phyloP scores from a whole-genome alignment of 2,329 filamentous ascomycete species.

The Colletotrichum truncatum region DNA sequence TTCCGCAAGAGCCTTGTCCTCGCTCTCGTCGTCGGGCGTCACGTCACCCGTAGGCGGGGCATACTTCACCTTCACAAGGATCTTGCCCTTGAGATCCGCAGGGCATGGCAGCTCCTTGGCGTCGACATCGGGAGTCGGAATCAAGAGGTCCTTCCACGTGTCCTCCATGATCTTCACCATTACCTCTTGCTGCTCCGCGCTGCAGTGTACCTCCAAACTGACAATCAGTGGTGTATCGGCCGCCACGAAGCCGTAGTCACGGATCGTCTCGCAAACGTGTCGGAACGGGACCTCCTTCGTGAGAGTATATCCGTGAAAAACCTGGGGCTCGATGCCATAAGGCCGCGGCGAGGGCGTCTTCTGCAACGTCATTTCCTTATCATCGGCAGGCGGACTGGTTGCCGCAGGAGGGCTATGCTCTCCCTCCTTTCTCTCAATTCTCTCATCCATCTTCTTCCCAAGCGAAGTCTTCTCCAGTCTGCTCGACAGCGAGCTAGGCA shows the following conservation, averaged over 20 bases:
- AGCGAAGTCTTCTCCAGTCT: slow-evolving; percentile 59
- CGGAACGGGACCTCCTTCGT: slow-evolving; percentile 91
- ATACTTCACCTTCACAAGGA: slow-evolving; percentile 86
- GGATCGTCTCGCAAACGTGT: slow-evolving; percentile 83
- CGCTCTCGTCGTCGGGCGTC: slow-evolving; percentile 44
- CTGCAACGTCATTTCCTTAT: slow-evolving; percentile 1
- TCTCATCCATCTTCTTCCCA: slow-evolving; percentile 50
- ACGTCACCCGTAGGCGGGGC: slow-evolving; percentile 52
- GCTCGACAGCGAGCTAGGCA: slow-evolving; percentile 52
- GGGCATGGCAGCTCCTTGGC: slow-evolving; percentile 71
- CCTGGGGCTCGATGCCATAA: slow-evolving; percentile 71
- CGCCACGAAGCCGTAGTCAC: slow-evolving; percentile 78
- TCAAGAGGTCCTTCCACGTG: slow-evolving; percentile 78
- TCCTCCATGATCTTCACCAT: slow-evolving; percentile 95
- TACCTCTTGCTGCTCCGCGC: slow-evolving; percentile 79
- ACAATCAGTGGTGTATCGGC: slow-evolving; percentile 89
- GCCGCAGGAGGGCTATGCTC: background rate
- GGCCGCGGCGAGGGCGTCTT: slow-evolving; percentile 34
- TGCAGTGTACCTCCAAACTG: slow-evolving; percentile 91
- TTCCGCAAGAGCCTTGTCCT: slow-evolving; percentile 49
- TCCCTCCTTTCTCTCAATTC: slow-evolving; percentile 37
- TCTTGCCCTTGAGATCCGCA: slow-evolving; percentile 76
- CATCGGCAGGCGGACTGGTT: background rate
- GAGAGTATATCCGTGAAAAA: slow-evolving; percentile 88
- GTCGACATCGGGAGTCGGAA: slow-evolving; percentile 62